Evolutionary conservation across 179 eudicot genomes (phyloP).

Genomic region (Corrigiola litoralis): DNA sequence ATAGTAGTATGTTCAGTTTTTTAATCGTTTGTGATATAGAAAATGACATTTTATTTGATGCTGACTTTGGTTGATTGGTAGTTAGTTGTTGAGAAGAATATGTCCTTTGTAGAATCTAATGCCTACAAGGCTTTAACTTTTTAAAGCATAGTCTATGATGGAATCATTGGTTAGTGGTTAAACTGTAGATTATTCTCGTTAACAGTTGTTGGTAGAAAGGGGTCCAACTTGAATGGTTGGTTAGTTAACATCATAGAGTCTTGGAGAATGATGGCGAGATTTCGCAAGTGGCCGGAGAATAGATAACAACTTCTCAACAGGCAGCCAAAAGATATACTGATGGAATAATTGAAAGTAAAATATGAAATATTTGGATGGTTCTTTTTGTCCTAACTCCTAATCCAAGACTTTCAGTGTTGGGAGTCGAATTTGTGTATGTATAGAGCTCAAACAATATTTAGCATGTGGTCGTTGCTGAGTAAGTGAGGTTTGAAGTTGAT

Average conservation of each 20-base stretch:
- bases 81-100: background rate
- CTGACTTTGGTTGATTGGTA: background rate
- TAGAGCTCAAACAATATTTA: too few relatives aligned
- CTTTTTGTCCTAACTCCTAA: background rate
- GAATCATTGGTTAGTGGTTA: conserved; percentile 21
- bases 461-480: background rate
- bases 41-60: too few relatives aligned
- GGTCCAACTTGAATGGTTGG: background rate
- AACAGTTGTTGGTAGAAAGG: background rate
- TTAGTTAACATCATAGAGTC: background rate
- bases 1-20: background rate
- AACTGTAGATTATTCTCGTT: background rate
- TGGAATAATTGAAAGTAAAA: background rate
- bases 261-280: background rate
- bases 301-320: background rate
- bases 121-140: background rate
- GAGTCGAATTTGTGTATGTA: background rate
- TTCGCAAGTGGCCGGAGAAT: background rate
- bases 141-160: background rate
- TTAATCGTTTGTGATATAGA: background rate
- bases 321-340: background rate
- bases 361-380: background rate
- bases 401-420: background rate
- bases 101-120: conserved; percentile 14
- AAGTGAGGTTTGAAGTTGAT: background rate